phyloP scores from a whole-genome alignment of 2,329 filamentous ascomycete genomes.

The Kalaharituber pfeilii region DNA sequence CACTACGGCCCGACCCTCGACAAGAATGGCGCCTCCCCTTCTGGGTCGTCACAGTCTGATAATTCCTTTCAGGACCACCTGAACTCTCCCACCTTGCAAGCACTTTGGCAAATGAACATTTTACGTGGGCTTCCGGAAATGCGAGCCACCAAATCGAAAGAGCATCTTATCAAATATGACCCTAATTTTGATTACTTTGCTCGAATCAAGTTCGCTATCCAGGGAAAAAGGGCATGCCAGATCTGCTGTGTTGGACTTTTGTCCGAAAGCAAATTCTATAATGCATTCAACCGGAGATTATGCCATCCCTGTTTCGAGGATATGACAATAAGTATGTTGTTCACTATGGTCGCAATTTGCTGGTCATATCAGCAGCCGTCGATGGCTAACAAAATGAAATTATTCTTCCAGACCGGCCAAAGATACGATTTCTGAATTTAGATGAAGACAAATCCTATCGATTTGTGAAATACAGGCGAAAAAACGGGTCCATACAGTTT shows the following conservation, averaged over 20 bases:
- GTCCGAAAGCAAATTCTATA: neutral
- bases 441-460: neutral
- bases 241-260: neutral
- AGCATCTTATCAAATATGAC: neutral
- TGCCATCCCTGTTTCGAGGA: neutral
- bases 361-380: neutral
- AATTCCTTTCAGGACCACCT: neutral
- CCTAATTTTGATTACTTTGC: neutral
- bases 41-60: neutral
- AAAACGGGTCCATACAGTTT: neutral
- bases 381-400: neutral
- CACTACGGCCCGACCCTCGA: neutral
- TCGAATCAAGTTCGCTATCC: neutral
- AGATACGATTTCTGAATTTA: neutral
- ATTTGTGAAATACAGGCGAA: neutral
- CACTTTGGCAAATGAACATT: neutral
- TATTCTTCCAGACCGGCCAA: neutral
- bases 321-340: neutral
- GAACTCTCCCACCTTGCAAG: neutral
- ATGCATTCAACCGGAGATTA: neutral
- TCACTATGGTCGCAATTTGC: neutral
- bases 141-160: neutral
- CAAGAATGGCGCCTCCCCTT: neutral
- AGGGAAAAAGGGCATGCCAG: neutral
- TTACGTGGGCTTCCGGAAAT: neutral